phyloP scores from a whole-genome alignment of 2,329 filamentous ascomycete genomes.

The Didymellaceae sp. region DNA sequence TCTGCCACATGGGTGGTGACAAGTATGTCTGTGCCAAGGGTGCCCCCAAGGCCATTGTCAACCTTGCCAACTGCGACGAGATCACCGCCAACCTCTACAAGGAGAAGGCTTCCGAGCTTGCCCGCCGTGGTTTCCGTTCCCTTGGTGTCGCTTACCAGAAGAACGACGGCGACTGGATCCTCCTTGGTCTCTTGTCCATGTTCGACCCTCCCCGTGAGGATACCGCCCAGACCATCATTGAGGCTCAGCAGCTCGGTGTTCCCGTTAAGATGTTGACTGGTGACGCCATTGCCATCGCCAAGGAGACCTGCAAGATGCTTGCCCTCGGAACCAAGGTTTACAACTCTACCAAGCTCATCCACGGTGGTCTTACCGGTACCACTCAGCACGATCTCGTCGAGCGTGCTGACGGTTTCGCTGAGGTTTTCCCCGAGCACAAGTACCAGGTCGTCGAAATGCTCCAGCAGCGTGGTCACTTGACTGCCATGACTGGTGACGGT shows the following conservation, averaged over 20 bases:
- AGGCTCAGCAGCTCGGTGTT: conserved; percentile 77
- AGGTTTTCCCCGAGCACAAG: conserved; percentile 79
- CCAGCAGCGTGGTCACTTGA: conserved; percentile 74
- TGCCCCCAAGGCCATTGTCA: conserved; percentile 76
- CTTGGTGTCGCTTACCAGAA: conserved; percentile 81
- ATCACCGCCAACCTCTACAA: conserved; percentile 71
- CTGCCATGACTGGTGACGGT: conserved; percentile 78
- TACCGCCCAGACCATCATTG: conserved; percentile 78
- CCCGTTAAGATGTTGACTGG: conserved; percentile 83
- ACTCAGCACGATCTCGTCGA: conserved; percentile 79
- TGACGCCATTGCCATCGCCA: conserved; percentile 79
- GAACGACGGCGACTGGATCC: conserved; percentile 74
- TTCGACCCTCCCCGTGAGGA: conserved; percentile 81
- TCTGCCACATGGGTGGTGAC: conserved; percentile 73
- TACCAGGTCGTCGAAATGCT: conserved; percentile 79
- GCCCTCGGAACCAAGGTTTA: conserved; percentile 81
- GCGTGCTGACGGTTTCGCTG: conserved; percentile 75
- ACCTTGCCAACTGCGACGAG: conserved; percentile 70
- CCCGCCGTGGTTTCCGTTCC: conserved; percentile 79
- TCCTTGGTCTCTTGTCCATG: conserved; percentile 79
- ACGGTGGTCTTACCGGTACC: conserved; percentile 75
- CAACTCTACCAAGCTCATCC: conserved; percentile 78
- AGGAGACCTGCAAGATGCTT: conserved; percentile 84
- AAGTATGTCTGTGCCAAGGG: conserved; percentile 77
- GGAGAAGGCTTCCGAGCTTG: conserved; percentile 76